phyloP scores from a whole-genome alignment of 2,329 filamentous ascomycete species.

The Zymoseptoria brevis region DNA sequence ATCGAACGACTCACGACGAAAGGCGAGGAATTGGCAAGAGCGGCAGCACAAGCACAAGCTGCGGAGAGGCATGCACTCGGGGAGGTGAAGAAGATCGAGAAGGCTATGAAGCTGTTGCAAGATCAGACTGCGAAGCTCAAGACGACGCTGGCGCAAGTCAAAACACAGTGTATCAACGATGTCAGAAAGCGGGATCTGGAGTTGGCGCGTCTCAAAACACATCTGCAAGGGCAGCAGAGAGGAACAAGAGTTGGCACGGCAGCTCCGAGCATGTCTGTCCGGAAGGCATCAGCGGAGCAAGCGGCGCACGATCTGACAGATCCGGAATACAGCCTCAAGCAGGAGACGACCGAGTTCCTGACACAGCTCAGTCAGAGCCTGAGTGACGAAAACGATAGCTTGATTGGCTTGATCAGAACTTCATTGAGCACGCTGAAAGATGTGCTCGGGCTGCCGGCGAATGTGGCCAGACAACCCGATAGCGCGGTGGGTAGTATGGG shows the following conservation, averaged over 20 bases:
- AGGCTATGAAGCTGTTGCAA: constrained; percentile 63
- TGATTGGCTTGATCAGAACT: constrained; percentile 63
- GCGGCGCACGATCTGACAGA: constrained; percentile 44
- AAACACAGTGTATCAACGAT: constrained; percentile 81
- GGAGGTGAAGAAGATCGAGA: constrained; percentile 71
- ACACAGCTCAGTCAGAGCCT: constrained; percentile 74
- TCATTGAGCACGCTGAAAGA: constrained; percentile 65
- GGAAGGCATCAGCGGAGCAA: constrained; percentile 39
- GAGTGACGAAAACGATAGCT: constrained; percentile 83
- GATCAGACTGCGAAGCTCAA: constrained; percentile 78
- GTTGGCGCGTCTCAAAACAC: constrained; percentile 80
- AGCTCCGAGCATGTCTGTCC: constrained; percentile 43
- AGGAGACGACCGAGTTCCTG: constrained; percentile 86
- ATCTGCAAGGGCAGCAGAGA: constrained; percentile 59
- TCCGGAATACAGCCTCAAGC: constrained; percentile 61
- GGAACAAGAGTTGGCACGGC: constrained; percentile 40
- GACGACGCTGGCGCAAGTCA: constrained; percentile 69
- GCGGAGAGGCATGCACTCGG: constrained; percentile 68
- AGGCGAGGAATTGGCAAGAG: constrained; percentile 54
- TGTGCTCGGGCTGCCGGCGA: constrained; percentile 46
- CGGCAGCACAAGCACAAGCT: constrained; percentile 64
- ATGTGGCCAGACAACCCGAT: constrained; percentile 23
- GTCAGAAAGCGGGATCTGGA: constrained; percentile 83
- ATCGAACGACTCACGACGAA: constrained; percentile 18
- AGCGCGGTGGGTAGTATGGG: constrained; percentile 27